phyloP scores from a whole-genome alignment of 768 basidiomycete species.

The Calvatia gigantea region DNA sequence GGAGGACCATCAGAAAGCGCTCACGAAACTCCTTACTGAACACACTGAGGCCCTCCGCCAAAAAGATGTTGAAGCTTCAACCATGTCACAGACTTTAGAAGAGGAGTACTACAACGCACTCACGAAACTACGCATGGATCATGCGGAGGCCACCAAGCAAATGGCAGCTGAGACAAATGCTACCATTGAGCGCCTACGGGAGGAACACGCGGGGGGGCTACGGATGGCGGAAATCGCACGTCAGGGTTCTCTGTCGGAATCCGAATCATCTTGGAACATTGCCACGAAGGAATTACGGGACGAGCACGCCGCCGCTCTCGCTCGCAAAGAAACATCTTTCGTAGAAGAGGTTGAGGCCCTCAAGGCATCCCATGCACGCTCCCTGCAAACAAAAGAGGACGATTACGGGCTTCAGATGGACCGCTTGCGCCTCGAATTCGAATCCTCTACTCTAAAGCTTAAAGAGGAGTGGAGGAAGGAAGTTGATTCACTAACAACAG shows the following conservation, averaged over 20 bases:
- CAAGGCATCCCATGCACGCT: slow-evolving; percentile 58
- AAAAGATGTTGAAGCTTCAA: slow-evolving; percentile 57
- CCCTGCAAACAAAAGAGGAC: slow-evolving; percentile 52
- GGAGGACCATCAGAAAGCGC: slow-evolving; percentile 50
- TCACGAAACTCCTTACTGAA: slow-evolving; percentile 46
- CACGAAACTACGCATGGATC: slow-evolving; percentile 71
- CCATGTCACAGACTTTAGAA: slow-evolving; percentile 62
- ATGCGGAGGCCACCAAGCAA: slow-evolving; percentile 60
- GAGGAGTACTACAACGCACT: slow-evolving; percentile 82
- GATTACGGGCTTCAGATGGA: slow-evolving; percentile 60
- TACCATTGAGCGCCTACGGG: slow-evolving; percentile 64
- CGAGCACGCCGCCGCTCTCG: slow-evolving; percentile 64
- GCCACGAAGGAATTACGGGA: slow-evolving; percentile 67
- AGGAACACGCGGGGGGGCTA: slow-evolving; percentile 73
- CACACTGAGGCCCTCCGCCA: slow-evolving; percentile 55
- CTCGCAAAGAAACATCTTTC: slow-evolving; percentile 63
- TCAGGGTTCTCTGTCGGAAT: slow-evolving; percentile 72
- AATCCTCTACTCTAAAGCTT: slow-evolving; percentile 45
- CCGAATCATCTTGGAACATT: slow-evolving; percentile 60
- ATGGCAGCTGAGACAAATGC: slow-evolving; percentile 58
- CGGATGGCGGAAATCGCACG: slow-evolving; percentile 73
- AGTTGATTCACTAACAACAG: slow-evolving; percentile 41
- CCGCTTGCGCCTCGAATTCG: slow-evolving; percentile 58
- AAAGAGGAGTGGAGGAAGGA: slow-evolving; percentile 54
- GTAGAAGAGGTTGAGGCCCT: slow-evolving; percentile 62